phyloP scores from a whole-genome alignment of 1,284 basidiomycete species.

The Ceratobasidium sp. region DNA sequence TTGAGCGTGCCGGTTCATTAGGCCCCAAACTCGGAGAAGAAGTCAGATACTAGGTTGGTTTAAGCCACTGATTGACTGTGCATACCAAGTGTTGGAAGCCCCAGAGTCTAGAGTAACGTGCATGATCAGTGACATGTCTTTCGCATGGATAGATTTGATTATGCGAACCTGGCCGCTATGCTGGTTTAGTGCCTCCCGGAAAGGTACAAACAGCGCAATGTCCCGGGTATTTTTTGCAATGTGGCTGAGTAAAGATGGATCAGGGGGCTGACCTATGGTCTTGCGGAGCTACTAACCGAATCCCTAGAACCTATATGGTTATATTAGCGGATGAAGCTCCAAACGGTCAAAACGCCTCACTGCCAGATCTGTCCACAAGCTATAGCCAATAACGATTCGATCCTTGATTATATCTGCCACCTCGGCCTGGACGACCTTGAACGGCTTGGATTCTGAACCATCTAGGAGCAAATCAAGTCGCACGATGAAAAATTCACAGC shows the following conservation, averaged over 20 bases:
- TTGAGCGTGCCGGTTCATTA: constrained; percentile 14
- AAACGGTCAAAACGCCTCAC: neutral
- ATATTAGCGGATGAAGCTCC: neutral
- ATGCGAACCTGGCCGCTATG: constrained; percentile 3
- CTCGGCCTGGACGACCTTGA: constrained; percentile 13
- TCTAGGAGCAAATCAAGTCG: neutral
- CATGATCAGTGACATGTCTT: neutral
- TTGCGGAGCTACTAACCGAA: neutral
- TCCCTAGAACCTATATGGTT: constrained; percentile 22
- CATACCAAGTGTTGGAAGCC: constrained; percentile 9
- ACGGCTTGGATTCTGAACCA: neutral
- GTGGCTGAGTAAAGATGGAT: neutral
- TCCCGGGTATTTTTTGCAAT: constrained; percentile 2
- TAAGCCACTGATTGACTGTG: neutral
- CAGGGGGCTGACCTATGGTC: neutral
- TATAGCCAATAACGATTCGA: constrained; percentile 17
- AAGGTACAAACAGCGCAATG: constrained; percentile 17
- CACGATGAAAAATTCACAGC: neutral
- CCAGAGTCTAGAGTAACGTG: neutral
- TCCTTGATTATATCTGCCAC: neutral
- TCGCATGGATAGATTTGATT: neutral
- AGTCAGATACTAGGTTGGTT: neutral
- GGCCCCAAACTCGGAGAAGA: neutral
- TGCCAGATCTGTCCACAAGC: constrained; percentile 17
- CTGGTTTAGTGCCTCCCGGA: constrained; percentile 12